Conservation (phyloP, 23 red algal species). For the Gracilaria domingensis region DNA sequence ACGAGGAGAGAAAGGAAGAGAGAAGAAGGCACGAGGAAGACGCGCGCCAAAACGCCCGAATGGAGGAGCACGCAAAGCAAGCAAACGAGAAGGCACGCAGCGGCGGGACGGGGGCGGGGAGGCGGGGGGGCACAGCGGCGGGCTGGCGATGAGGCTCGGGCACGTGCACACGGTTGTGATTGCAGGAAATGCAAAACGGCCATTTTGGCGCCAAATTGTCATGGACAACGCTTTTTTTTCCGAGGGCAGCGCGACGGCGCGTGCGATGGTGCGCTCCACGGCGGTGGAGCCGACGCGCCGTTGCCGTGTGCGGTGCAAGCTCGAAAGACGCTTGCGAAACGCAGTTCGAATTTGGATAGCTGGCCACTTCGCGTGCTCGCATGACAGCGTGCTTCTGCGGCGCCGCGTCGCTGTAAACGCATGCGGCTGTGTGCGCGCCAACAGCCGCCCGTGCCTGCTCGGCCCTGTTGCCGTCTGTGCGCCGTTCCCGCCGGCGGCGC, state of each 20-base stretch:
- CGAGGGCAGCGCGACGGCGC: not conserved
- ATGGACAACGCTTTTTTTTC: slow-evolving; percentile 31
- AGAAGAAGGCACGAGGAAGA: slow-evolving; percentile 11
- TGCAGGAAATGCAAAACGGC: slow-evolving; percentile 28
- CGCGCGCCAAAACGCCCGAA: not conserved
- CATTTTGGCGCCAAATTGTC: slow-evolving; percentile 55
- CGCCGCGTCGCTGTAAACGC: not conserved
- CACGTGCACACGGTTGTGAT: slow-evolving; percentile 54
- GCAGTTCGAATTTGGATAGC: slow-evolving; percentile 39
- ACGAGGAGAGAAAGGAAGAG: not conserved
- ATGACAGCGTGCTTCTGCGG: slow-evolving; percentile 9
- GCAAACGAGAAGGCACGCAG: not conserved
- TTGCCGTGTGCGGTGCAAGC: not conserved
- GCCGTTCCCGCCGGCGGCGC: not conserved
- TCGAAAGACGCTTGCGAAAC: not conserved
- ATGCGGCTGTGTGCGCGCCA: not conserved
- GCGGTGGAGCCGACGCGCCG: not conserved
- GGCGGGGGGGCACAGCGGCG: slow-evolving; percentile 10
- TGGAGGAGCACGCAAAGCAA: slow-evolving; percentile 13
- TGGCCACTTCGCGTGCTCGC: slow-evolving; percentile 16
- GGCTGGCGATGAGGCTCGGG: slow-evolving; percentile 46
- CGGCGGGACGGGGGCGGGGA: not conserved
- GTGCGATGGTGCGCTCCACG: not conserved
- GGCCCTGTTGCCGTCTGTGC: not conserved
- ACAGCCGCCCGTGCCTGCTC: not conserved